These are phyloP conservation scores for Trichoderma simmonsii DNA, from an alignment of 2,329 filamentous ascomycete genomes.

Conservation along the genomic window DNA sequence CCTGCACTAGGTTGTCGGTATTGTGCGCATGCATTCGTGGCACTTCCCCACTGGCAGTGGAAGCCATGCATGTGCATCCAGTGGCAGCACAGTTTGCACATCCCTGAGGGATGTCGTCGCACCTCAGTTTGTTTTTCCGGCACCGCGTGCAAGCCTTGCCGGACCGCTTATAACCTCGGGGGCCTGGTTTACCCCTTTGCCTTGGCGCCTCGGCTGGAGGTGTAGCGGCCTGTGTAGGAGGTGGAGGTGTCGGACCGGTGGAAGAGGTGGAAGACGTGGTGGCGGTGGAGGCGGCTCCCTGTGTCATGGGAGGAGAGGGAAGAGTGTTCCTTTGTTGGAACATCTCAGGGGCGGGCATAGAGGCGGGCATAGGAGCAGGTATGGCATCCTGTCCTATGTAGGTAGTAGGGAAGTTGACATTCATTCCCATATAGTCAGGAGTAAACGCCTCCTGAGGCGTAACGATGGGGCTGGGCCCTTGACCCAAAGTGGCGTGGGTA, in stretches of 20 bases:
- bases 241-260: too few relatives aligned
- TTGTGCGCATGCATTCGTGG: neutral
- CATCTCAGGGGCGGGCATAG: neutral
- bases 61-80: neutral
- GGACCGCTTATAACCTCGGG: neutral
- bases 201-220: neutral
- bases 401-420: neutral
- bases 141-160: neutral
- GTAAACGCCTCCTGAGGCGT: neutral
- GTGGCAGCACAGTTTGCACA: neutral
- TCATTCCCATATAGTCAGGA: neutral
- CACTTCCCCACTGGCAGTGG: neutral
- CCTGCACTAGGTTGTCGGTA: neutral
- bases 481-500: too few relatives aligned
- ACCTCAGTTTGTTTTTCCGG: neutral
- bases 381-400: neutral
- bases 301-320: neutral
- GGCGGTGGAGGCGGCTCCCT: neutral
- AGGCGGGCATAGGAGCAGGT: neutral
- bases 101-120: neutral
- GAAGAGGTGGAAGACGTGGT: too few relatives aligned
- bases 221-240: neutral
- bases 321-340: neutral
- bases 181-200: neutral
- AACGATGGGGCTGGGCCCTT: too few relatives aligned